phyloP scores from a whole-genome alignment of 306 rosid genomes.

The Casuarina glauca region DNA sequence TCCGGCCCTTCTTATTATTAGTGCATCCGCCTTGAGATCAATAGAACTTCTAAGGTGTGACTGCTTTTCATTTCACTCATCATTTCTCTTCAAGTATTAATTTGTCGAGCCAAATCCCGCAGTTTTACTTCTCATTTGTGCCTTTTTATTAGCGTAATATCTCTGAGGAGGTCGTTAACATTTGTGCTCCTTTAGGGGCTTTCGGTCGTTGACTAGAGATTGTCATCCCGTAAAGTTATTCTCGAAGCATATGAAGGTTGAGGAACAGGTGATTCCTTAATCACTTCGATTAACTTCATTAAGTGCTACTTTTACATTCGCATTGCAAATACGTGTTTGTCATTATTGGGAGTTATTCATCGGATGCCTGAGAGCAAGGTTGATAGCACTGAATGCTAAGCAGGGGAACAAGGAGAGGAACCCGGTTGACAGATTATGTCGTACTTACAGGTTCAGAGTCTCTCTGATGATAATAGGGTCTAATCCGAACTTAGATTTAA shows the following conservation, averaged over 20 bases:
- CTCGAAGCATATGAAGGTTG: slow-evolving; percentile 86
- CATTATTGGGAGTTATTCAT: background rate
- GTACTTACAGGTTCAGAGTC: background rate
- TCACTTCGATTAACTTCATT: background rate
- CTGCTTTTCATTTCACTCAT: background rate
- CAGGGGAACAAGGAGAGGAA: background rate
- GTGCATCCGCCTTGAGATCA: slow-evolving; percentile 73
- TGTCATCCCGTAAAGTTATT: slow-evolving; percentile 78
- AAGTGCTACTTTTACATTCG: background rate
- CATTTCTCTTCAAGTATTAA: background rate
- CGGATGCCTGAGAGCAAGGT: background rate
- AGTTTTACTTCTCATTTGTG: background rate
- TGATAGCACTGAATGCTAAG: background rate
- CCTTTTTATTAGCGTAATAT: background rate
- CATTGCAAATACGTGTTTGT: background rate
- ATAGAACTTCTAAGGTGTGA: slow-evolving; percentile 70
- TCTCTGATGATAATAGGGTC: background rate
- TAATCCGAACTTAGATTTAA: background rate
- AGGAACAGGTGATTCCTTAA: slow-evolving; percentile 59
- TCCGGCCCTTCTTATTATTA: slow-evolving; percentile 65
- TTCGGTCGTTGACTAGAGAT: slow-evolving; percentile 62
- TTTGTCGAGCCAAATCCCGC: background rate
- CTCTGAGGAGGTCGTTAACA: background rate
- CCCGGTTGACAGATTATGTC: background rate
- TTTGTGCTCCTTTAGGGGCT: slow-evolving; percentile 46